These are phyloP conservation scores for Hymenoscyphus infarciens DNA, from an alignment of 2,329 filamentous ascomycete genomes.

Conservation along the genomic window DNA sequence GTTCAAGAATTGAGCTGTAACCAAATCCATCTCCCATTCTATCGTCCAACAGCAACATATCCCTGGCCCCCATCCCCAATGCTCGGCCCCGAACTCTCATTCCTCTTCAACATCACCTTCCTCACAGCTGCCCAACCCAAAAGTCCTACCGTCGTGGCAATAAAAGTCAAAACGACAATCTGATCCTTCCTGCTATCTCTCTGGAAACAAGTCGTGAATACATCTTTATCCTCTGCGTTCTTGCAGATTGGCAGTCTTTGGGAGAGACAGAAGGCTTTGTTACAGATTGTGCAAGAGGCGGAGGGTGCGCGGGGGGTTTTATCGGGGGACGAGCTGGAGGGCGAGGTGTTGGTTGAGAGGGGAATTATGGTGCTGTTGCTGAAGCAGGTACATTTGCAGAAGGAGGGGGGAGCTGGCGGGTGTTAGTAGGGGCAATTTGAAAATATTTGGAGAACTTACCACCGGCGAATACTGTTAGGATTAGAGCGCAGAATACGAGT, in stretches of 20 bases:
- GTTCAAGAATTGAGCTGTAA: background rate
- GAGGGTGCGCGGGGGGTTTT: slow-evolving; percentile 35
- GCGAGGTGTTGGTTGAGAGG: slow-evolving; percentile 40
- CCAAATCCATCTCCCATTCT: background rate
- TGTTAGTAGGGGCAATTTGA: slow-evolving; percentile 25
- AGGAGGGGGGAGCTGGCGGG: slow-evolving; percentile 54
- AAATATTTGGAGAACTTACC: slow-evolving; percentile 24
- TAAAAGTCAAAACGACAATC: slow-evolving; percentile 63
- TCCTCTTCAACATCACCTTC: slow-evolving; percentile 44
- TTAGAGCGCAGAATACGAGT: slow-evolving; percentile 26
- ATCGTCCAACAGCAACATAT: slow-evolving; percentile 27
- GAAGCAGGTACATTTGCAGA: slow-evolving; percentile 70
- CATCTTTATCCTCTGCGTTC: slow-evolving; percentile 57
- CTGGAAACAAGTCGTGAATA: slow-evolving; percentile 62
- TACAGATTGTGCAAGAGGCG: slow-evolving; percentile 58
- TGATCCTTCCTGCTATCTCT: slow-evolving; percentile 64
- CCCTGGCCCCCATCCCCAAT: slow-evolving; percentile 25
- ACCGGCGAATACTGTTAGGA: slow-evolving; percentile 27
- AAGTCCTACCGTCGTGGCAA: slow-evolving; percentile 55
- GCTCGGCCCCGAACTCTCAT: slow-evolving; percentile 16
- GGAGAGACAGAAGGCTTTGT: slow-evolving; percentile 59
- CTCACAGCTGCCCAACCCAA: slow-evolving; percentile 57
- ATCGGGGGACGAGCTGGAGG: slow-evolving; percentile 15
- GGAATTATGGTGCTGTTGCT: slow-evolving; percentile 66
- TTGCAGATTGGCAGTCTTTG: slow-evolving; percentile 61